Base-by-base conservation (phyloP, 768 basidiomycete species). In the Tubosaeta brunneosetosa region DNA sequence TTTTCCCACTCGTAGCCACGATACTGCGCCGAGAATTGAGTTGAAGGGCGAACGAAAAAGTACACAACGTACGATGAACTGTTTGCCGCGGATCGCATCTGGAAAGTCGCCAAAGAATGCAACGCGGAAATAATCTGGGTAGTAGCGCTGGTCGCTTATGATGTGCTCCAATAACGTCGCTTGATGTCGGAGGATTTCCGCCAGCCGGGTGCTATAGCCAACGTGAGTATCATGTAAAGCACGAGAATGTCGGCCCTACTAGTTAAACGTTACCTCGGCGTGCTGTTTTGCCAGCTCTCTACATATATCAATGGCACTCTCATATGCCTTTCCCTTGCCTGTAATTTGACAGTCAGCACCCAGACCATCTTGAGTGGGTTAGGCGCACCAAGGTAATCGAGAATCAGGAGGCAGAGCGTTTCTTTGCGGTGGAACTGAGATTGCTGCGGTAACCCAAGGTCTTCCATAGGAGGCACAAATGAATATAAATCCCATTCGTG, bases 251-350 rank as follows among this genome's bases (percentile, higher is more conserved):
- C 32, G 27, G 34, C 62, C 87, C 42, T 73, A 94, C 86, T 94
- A 93, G 67, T 94, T 90, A 75, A 89, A 95, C 6, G 94, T 92
- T 49, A 91, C 79, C 65, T 86, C 85, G 14, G 88, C 80, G 71
- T 97, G 94, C 66, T 97, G 93, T 55, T 74, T 82, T 13, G 87
- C 87, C 25, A 98, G 73, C 61, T 97, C 95, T 71, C 90, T 91
- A 73, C 91, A 94, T 45, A 97, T 88, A 44, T 91, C 88, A 52
- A 97, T 84, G 3, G 93, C 95, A 48, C 81, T 86, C 69, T 98
- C 95, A 82, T 92, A 98, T n/a, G 95, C 94, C 63, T 95, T 94
- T 10, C 94, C 95, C 70, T 94, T 91, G 46, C 91, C 92, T 94
- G 54, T 22, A 49, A 17, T 17, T 25, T 6, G 31, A 38, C 42